Base-by-base conservation (phyloP, 306 rosid species). In the Alnus glutinosa region DNA sequence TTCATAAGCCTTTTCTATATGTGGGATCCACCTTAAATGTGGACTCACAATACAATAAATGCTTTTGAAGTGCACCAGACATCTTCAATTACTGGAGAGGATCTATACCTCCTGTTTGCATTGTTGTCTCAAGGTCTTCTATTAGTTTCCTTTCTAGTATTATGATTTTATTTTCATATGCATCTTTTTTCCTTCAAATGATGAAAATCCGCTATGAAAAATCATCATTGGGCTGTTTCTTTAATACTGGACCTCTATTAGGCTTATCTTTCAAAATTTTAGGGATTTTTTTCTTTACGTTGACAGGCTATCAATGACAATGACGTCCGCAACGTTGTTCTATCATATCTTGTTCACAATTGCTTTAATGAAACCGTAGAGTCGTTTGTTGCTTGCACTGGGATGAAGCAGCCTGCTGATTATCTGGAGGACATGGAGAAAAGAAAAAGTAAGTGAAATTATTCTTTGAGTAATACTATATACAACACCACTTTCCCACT, bases 281-380 rank as follows among this genome's bases (percentile, higher is more conserved):
- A 82, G 55, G 39, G 75, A 44, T 58, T 11, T 83, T 83, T 67
- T 39, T 64, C 51, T 55, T 63, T 14, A 44, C 37, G 71, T 64
- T 86, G 64, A n/a, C 92, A 94, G 98, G 88, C 81, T 84, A 74
- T 90, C 75, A 85, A 79, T 2, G 98, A 94, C 59, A 83, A 85
- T 77, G 98, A 91, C 81, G 74, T 88, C 67, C 88, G 89, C 81
- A 88, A 55, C 51, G 78, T 91, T 81, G 93, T 93, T 73, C 82
- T 89, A 54, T 91, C 98, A 70, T 93, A 93, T 84, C 98, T 93
- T 62, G 89, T 93, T 71, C 98, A 93, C 67, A 93, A 93, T 77
- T 93, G 98, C 80, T 89, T 85, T 69, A 90, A 91, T 77, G 98
- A 91, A 73, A 86, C 97, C 11, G 87, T 83, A 75, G 95, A 91